Base-by-base conservation (phyloP, 2,329 filamentous ascomycete species). In the Pseudogymnoascus sp. region DNA sequence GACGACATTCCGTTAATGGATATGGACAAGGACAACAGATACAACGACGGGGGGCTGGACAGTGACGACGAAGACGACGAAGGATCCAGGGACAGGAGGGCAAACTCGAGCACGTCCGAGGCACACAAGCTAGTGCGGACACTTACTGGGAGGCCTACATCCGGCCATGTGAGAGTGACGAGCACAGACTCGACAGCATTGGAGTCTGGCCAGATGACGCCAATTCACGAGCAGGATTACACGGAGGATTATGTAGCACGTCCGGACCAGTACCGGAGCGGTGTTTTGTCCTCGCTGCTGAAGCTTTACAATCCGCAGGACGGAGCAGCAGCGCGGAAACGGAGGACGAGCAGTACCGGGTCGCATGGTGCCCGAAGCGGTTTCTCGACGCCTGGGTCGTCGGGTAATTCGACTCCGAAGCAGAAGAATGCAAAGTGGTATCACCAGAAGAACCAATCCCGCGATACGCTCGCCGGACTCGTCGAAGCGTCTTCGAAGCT, bases 231-330 rank as follows among this genome's bases (percentile, higher is more conserved):
- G 50, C 69, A 74, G 38, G 58, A 25, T n/a, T 77, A 82, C 43
- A 77, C 81, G 20, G 80, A 83, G 43, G 80, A 83, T 61, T 90
- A 89, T 68, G 81, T 89, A 16, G 84, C 86, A 47, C 78, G 79
- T 41, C 89, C 89, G 4, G 74, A 78, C 20, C 81, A 86, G 64
- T 92, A 90, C 70, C 83, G 86, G 58, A 87, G 86, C 30, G 89
- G 90, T 30, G 83, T 93, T 54, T 76, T 95, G 1, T 85, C 86
- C 2, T 87, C 85, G 0, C 76, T 95, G 0, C 76, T 94, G 58
- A 89, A 86, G 71, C 78, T 91, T 8, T 87, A 90, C 68, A 80
- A 84, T 62, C 76, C 82, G 63, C 76, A 78, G 50, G 70, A 67
- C 66, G 67, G 68, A 62, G 67, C 66, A 62, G 70, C 65, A 62